Evolutionary conservation across 805 yeast species (phyloP).

Genomic region (Wickerhamiella parazyma): DNA sequence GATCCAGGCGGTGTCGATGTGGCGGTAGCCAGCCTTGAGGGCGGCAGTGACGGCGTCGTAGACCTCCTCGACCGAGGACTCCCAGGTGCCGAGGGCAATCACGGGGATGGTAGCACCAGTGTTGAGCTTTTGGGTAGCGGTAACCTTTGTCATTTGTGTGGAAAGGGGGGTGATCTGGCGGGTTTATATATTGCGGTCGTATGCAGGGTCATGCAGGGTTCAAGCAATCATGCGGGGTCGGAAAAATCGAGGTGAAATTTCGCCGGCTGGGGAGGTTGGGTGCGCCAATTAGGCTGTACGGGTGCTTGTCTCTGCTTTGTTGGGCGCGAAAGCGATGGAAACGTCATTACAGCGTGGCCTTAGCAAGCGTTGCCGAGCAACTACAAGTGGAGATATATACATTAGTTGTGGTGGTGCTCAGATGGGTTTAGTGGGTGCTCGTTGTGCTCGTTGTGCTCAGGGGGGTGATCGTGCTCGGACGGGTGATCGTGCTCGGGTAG

Average conservation of each 20-base stretch:
- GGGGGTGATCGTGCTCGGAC: too few species aligned
- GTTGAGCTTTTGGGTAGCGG: slow-evolving; percentile 29
- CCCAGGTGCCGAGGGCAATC: slow-evolving; percentile 55
- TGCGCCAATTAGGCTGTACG: too few species aligned
- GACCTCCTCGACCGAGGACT: slow-evolving; percentile 34
- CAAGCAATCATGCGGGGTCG: not conserved
- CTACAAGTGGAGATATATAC: too few species aligned
- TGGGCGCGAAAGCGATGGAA: too few species aligned
- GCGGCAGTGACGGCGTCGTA: slow-evolving; percentile 46
- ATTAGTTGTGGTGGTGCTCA: too few species aligned
- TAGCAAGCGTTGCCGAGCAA: too few species aligned
- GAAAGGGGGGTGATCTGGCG: not conserved
- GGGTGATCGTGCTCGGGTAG: too few species aligned
- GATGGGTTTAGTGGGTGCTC: too few species aligned
- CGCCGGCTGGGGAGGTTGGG: too few species aligned
- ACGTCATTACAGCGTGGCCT: too few species aligned
- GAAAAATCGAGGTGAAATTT: not conserved
- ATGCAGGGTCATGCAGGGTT: not conserved
- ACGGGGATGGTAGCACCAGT: slow-evolving; percentile 52
- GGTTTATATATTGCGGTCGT: not conserved
- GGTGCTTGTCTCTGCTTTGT: too few species aligned
- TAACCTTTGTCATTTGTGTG: not conserved
- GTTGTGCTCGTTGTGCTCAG: too few species aligned
- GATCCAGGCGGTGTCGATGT: slow-evolving; percentile 61
- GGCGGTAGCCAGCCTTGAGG: slow-evolving; percentile 50